Conservation (phyloP, 345 rosid genomes). For the Melaleuca quinquenervia region DNA sequence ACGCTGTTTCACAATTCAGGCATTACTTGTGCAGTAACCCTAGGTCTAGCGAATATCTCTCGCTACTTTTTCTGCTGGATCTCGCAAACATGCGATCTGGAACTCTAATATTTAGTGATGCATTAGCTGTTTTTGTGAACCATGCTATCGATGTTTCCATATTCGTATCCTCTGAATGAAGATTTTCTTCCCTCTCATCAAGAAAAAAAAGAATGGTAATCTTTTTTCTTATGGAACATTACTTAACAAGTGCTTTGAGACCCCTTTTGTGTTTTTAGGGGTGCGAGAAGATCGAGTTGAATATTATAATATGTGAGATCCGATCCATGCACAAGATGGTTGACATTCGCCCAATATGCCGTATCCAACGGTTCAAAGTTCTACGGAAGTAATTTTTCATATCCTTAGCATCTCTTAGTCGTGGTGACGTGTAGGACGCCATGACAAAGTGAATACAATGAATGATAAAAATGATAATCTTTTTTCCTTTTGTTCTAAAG, state of each 20-base stretch:
- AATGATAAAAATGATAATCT: background rate
- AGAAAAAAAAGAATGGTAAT: background rate
- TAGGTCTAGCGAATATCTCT: background rate
- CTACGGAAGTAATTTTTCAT: background rate
- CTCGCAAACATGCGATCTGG: background rate
- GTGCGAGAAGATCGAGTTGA: background rate
- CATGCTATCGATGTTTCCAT: background rate
- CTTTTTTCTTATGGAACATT: background rate
- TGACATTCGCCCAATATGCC: background rate
- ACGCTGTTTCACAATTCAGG: background rate
- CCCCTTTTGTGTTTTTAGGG: background rate
- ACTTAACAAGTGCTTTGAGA: background rate
- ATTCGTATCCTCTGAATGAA: background rate
- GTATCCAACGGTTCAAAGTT: background rate
- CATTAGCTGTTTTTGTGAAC: background rate
- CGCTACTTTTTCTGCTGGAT: background rate
- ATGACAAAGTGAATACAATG: background rate
- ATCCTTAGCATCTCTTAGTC: background rate
- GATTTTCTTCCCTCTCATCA: background rate
- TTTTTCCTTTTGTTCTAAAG: background rate
- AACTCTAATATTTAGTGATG: background rate
- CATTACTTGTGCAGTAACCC: background rate
- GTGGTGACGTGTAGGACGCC: background rate
- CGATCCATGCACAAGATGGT: background rate
- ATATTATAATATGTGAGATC: background rate